Evolutionary conservation across 2,329 filamentous ascomycete genomes (phyloP), one percentile per base, ranked within the genome.

Genomic region (Corinectria fuckeliana): DNA sequence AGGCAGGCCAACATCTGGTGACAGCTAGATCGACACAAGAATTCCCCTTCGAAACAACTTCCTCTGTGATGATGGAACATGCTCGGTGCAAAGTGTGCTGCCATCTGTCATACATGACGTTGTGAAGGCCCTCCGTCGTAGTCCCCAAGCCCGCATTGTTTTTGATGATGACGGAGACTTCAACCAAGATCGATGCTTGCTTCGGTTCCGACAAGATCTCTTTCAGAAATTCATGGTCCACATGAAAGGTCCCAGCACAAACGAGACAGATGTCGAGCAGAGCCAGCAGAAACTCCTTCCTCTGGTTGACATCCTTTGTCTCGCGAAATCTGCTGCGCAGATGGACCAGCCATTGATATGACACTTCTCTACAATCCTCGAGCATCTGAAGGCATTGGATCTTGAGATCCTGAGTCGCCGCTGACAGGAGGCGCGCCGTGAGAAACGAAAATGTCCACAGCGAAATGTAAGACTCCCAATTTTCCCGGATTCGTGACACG

Each of bases 401-500:
- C 0, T 6, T 48, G 0, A 66, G 5, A 1, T 49, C 14, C 1
- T n/a, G n/a, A 5, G 20, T 13, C 2, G 45, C 50, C 1, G 66
- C 11, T 0, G 63, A 67, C 0, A 70, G 26, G 4, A 68, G 9
- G 0, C 68, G 53, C 16, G 61, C 55, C 2, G 64, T 9, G 3
- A 70, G 21, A 16, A 60, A 45, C 1, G 61, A 61, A 14, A 67
- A 69, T 2, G 50, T 60, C 16, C 62, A 60, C 0, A 71, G 18
- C 0, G 69, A 53, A 0, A 14, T 57, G n/a, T 63, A 48, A 0
- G 63, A 69, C 16, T 69, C 58, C 69, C 63, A 71, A 14, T 67
- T 69, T 16, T 58, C 56, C 11, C 58, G 36, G 0, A 68, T 48
- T 1, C 61, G 58, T 4, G 48, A 55, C 0, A 69, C 18, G 8